These are phyloP conservation scores for Coemansia sp. DNA, from an alignment of 192 early-diverging fungal genomes.

Conservation along the genomic window DNA sequence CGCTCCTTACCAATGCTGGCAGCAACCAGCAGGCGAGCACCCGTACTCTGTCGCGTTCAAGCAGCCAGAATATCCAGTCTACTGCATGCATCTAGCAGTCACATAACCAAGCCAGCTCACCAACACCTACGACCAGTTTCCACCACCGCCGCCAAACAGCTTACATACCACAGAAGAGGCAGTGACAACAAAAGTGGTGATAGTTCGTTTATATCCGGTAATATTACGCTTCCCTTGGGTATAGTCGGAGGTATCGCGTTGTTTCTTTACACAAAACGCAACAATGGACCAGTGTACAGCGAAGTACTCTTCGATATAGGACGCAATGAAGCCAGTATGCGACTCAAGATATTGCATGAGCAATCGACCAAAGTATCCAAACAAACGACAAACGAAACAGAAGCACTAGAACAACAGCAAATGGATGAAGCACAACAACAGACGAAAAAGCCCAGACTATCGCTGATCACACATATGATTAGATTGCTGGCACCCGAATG, in stretches of 20 bases:
- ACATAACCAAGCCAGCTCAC: neutral
- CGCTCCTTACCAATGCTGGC: slow-evolving; percentile 1
- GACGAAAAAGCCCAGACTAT: neutral
- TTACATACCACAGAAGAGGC: too few relatives aligned
- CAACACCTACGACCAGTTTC: too few relatives aligned
- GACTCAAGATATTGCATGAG: slow-evolving; percentile 36
- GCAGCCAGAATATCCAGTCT: neutral
- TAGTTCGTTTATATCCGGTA: neutral
- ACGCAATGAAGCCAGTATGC: slow-evolving; percentile 19
- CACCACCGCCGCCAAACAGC: too few relatives aligned
- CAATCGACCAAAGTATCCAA: slow-evolving; percentile 25
- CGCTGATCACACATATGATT: slow-evolving; percentile 12
- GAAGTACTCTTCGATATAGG: slow-evolving; percentile 11
- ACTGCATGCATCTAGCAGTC: neutral
- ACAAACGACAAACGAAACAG: slow-evolving; percentile 8
- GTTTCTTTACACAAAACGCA: slow-evolving; percentile 14
- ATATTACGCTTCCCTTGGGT: slow-evolving; percentile 12
- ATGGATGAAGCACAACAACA: neutral
- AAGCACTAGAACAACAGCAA: neutral
- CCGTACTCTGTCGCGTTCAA: too few relatives aligned
- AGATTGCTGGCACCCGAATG: slow-evolving; percentile 57
- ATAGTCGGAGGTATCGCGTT: slow-evolving; percentile 26
- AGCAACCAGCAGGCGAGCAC: too few relatives aligned
- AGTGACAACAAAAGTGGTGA: too few relatives aligned
- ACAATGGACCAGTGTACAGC: slow-evolving; percentile 11